These are phyloP conservation scores for Plectranthus barbatus DNA, from an alignment of 257 asterid genomes.

Conservation along the genomic window DNA sequence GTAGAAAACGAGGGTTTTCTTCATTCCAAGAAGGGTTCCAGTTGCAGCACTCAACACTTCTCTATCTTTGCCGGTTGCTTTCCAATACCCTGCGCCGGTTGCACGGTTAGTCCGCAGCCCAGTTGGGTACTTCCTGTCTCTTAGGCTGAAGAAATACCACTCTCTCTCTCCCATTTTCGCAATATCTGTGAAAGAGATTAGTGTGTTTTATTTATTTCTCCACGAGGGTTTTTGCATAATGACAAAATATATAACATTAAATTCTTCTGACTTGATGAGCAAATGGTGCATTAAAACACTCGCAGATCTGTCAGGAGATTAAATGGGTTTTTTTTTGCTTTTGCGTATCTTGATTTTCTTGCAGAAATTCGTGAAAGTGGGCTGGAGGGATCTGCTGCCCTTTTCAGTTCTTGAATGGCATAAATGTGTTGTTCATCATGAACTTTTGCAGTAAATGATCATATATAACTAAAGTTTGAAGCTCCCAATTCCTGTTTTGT, in stretches of 20 bases:
- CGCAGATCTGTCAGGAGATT: slow-evolving; percentile 9
- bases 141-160: slow-evolving; percentile 76
- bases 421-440: no score
- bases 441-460: neutral
- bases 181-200: slow-evolving; percentile 22
- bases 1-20: slow-evolving; percentile 87
- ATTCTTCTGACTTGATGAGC: neutral
- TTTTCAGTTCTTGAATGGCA: slow-evolving; percentile 1
- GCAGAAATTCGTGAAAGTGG: slow-evolving; percentile 11
- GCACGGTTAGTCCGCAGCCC: slow-evolving; percentile 83
- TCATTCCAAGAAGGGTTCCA: slow-evolving; percentile 56
- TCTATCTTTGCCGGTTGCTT: slow-evolving; percentile 74
- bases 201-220: no score
- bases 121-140: slow-evolving; percentile 80
- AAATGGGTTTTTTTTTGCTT: no score
- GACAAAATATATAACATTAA: no score
- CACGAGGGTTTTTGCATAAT: no score
- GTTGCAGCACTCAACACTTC: slow-evolving; percentile 39
- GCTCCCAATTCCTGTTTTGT: no score
- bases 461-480: neutral
- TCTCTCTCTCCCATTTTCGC: slow-evolving; percentile 82
- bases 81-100: slow-evolving; percentile 77
- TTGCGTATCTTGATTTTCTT: neutral
- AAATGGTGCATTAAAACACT: no score
- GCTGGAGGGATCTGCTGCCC: neutral